These are phyloP conservation scores for Lipomyces spencermartinsiae DNA, from an alignment of 805 yeast genomes.

Conservation along the genomic window DNA sequence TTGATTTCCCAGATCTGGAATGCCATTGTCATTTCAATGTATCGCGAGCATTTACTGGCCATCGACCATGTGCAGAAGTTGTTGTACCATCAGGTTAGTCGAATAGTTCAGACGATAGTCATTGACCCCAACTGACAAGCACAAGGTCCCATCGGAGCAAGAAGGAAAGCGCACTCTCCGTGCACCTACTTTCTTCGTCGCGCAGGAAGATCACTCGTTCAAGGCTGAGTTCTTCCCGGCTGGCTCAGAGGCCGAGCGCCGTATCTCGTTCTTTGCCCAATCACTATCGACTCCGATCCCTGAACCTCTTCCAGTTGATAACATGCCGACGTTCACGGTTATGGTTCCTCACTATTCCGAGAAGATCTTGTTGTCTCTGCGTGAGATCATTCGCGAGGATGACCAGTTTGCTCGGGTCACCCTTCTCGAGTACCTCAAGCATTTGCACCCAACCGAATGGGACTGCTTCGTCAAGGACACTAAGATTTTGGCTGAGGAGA, in stretches of 20 bases:
- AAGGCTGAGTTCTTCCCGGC: constrained; percentile 97
- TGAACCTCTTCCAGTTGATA: constrained; percentile 98
- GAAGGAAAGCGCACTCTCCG: constrained; percentile 98
- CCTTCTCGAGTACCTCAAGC: constrained; percentile 89
- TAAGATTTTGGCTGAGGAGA: constrained; percentile 91
- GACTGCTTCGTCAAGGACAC: constrained; percentile 96
- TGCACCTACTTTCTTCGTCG: constrained; percentile 98
- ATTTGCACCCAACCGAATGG: constrained; percentile 97
- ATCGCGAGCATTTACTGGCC: constrained; percentile 97
- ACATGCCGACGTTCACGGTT: constrained; percentile 99
- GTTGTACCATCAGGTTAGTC: constrained; percentile 78
- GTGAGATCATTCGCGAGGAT: constrained; percentile 96
- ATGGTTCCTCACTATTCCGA: constrained; percentile 96
- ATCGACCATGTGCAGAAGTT: constrained; percentile 98
- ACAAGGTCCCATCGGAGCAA: constrained; percentile 85
- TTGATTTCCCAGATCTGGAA: constrained; percentile 99
- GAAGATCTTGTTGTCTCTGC: constrained; percentile 88
- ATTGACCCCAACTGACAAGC: background rate
- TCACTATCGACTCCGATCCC: constrained; percentile 98
- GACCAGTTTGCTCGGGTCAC: constrained; percentile 96
- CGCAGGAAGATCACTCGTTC: constrained; percentile 93
- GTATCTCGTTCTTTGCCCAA: constrained; percentile 99
- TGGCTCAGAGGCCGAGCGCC: constrained; percentile 98
- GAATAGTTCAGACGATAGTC: background rate
- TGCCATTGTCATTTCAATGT: constrained; percentile 98